Base-by-base conservation (phyloP, 306 rosid species). In the Ammopiptanthus mongolicus region DNA sequence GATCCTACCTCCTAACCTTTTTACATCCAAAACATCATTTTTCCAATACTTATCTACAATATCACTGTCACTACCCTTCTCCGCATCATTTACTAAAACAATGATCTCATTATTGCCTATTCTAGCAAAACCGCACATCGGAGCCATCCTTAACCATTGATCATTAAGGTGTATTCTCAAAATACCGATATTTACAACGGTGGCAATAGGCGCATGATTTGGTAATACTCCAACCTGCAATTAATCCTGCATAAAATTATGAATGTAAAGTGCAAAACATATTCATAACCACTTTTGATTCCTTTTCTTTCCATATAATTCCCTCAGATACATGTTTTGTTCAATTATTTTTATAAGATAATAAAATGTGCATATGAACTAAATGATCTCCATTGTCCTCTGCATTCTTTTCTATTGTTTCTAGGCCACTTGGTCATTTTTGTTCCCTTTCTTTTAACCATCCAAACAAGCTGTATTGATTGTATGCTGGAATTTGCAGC, bases 391-490 rank as follows among this genome's bases (percentile, higher is more conserved):
- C 22, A n/a, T 23, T 41, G 42, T 71, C 44, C 28, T 71, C 7
- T 53, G 8, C 36, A 18, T 19, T 69, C 14, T 33, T 69, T 18
- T 70, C 52, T 34, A 22, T 70, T 70, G 1, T 23, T 34, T 53
- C 39, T 48, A 28, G 63, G 36, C n/a, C 36, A 53, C 52, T 69
- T 29, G 42, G 41, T 72, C 41, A 18, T 21, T 42, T 10, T 13
- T 56, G 66, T 72, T 25, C 79, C 50, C n/a, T 74, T 34, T 74
- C 61, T 60, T 46, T 33, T 44, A 59, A 29, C 34, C 22, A 21
- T 28, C 60, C 18, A 31, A 64, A 47, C 69, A 74, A 47, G 13
- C 47, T 6, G 47, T 17, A 21, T 31, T 14, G 19, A 46, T 60
- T 46, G 21, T 17, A 37, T 50, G 55, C 46, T 36, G 31, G 33